Evolutionary conservation across 768 basidiomycete genomes (phyloP).

Genomic region (Dendrothele bispora): DNA sequence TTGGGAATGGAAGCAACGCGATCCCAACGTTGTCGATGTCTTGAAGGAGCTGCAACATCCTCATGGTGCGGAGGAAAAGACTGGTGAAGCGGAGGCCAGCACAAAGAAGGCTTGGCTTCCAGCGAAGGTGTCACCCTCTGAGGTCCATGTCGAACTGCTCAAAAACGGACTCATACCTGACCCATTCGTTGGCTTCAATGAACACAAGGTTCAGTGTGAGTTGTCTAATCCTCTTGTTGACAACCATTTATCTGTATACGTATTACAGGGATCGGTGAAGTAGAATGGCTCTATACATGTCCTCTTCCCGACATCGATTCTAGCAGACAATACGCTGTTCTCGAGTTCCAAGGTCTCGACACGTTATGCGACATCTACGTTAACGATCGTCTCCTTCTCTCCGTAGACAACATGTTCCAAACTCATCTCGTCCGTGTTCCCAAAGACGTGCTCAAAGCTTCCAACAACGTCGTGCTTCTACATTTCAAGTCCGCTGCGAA

Average conservation of each 20-base stretch:
- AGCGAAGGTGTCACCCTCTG: conserved; percentile 47
- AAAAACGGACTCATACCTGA: conserved; percentile 46
- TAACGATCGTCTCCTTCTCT: too few species aligned
- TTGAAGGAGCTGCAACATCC: conserved; percentile 26
- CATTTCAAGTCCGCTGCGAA: conserved; percentile 58
- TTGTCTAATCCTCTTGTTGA: not conserved
- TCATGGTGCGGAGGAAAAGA: conserved; percentile 1
- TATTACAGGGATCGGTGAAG: conserved; percentile 58
- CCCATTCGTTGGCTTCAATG: conserved; percentile 57
- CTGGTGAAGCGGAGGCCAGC: conserved; percentile 12
- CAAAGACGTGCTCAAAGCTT: conserved; percentile 22
- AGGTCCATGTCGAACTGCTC: conserved; percentile 58
- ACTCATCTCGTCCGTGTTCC: conserved; percentile 39
- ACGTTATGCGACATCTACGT: conserved; percentile 66
- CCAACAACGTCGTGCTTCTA: conserved; percentile 46
- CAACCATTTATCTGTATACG: not conserved
- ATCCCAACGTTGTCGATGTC: conserved; percentile 19
- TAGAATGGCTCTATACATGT: conserved; percentile 65
- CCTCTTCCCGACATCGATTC: conserved; percentile 32
- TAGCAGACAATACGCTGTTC: conserved; percentile 34
- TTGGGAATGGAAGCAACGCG: conserved; percentile 38
- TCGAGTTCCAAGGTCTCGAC: conserved; percentile 68
- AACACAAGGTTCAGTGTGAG: conserved; percentile 60
- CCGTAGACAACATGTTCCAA: conserved; percentile 62
- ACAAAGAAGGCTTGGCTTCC: too few species aligned